These are phyloP conservation scores for Trametes polyzona DNA, from an alignment of 1,284 basidiomycete genomes.

Conservation along the genomic window DNA sequence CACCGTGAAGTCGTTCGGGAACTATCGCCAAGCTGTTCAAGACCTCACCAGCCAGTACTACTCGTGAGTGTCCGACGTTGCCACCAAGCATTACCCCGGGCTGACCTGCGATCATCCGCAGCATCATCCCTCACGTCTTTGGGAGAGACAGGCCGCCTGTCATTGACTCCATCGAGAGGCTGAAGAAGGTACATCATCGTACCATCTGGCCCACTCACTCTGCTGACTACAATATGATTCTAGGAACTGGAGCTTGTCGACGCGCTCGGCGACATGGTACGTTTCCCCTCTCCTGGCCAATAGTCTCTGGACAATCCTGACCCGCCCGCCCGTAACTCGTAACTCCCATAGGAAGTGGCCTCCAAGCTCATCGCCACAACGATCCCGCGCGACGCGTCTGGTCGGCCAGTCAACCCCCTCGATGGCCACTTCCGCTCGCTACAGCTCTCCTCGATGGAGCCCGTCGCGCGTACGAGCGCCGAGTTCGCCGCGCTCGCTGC, in stretches of 20 bases:
- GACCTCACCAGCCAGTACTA: slow-evolving; percentile 59
- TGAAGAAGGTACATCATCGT: slow-evolving; percentile 46
- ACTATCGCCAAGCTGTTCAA: slow-evolving; percentile 45
- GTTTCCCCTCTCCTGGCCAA: neutral
- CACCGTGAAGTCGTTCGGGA: slow-evolving; percentile 42
- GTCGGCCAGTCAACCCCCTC: slow-evolving; percentile 56
- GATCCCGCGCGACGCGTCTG: slow-evolving; percentile 42
- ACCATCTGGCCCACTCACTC: neutral
- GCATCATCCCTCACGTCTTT: slow-evolving; percentile 67
- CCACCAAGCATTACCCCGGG: neutral
- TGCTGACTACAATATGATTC: neutral
- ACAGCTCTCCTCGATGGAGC: slow-evolving; percentile 55
- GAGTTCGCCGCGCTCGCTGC: slow-evolving; percentile 55
- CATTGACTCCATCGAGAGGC: slow-evolving; percentile 43
- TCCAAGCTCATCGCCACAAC: slow-evolving; percentile 57
- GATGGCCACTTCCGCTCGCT: slow-evolving; percentile 63
- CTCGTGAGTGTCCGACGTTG: slow-evolving; percentile 45
- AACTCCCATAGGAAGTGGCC: slow-evolving; percentile 52
- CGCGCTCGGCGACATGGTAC: slow-evolving; percentile 65
- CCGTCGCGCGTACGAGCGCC: slow-evolving; percentile 43
- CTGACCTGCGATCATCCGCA: slow-evolving; percentile 28
- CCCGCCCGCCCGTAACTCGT: no score
- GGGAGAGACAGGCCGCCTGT: slow-evolving; percentile 53
- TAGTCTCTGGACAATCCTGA: neutral
- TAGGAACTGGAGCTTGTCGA: slow-evolving; percentile 70